phyloP scores from a whole-genome alignment of 805 yeast genomes.

The Saturnispora saitoi region DNA sequence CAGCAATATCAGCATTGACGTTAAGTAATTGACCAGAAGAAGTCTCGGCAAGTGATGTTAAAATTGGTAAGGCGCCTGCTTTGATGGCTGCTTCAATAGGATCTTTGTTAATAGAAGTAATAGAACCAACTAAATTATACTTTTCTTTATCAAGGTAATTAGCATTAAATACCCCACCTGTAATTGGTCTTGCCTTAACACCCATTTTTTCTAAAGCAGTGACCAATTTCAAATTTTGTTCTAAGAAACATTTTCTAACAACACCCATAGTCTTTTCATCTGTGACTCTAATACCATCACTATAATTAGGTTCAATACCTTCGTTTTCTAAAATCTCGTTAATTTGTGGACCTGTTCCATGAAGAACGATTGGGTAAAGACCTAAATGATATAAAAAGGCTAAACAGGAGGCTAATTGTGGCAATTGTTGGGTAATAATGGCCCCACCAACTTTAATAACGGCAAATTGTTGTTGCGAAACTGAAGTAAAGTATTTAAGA shows the following conservation, averaged over 20 bases:
- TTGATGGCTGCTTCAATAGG: slow-evolving; percentile 90
- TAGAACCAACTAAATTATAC: slow-evolving; percentile 88
- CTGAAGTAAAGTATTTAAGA: slow-evolving; percentile 91
- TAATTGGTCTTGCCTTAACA: slow-evolving; percentile 96
- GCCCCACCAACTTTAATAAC: slow-evolving; percentile 99
- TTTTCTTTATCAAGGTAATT: slow-evolving; percentile 83
- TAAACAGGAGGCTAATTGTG: slow-evolving; percentile 88
- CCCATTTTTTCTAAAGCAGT: slow-evolving; percentile 95
- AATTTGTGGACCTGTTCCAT: slow-evolving; percentile 99
- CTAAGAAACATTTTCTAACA: slow-evolving; percentile 89
- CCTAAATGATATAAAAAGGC: slow-evolving; percentile 98
- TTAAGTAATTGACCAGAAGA: slow-evolving; percentile 93
- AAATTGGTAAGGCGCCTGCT: slow-evolving; percentile 94
- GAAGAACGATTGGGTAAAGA: slow-evolving; percentile 89
- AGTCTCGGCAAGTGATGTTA: slow-evolving; percentile 95
- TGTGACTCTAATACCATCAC: slow-evolving; percentile 94
- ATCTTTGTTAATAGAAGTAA: slow-evolving; percentile 76
- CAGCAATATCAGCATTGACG: slow-evolving; percentile 98
- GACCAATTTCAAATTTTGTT: slow-evolving; percentile 89
- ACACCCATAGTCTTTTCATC: slow-evolving; percentile 92
- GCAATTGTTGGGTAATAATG: slow-evolving; percentile 87
- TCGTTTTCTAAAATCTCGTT: slow-evolving; percentile 86
- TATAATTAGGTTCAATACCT: slow-evolving; percentile 92
- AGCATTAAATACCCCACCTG: slow-evolving; percentile 95
- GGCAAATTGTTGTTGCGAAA: slow-evolving; percentile 93